phyloP scores from a whole-genome alignment of 2,329 filamentous ascomycete genomes.

The Diplocarpon rosae region DNA sequence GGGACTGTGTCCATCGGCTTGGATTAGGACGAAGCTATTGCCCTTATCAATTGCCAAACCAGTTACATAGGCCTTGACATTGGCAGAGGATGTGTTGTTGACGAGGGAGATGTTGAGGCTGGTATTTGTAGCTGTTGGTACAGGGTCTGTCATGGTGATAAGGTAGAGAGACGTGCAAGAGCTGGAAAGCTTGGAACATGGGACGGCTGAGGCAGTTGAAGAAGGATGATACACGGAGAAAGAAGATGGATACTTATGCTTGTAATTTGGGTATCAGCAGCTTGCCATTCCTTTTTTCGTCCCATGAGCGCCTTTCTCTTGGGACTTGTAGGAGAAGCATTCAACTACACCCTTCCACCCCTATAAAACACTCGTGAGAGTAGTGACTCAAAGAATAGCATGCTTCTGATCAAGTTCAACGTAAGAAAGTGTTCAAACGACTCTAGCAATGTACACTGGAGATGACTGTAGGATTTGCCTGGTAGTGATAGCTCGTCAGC shows the following conservation, averaged over 20 bases:
- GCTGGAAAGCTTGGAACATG: background rate
- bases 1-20: conserved; percentile 51
- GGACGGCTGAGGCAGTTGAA: no score
- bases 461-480: no score
- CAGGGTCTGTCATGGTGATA: background rate
- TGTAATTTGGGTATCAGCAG: no score
- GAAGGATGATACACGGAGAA: no score
- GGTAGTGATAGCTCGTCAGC: no score
- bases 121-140: background rate
- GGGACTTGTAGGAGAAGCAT: no score
- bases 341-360: no score
- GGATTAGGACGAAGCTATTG: conserved; percentile 49
- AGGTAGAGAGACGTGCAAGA: background rate
- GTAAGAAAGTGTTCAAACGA: background rate
- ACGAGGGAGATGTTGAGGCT: conserved; percentile 47
- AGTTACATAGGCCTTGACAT: conserved; percentile 59
- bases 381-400: background rate
- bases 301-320: no score
- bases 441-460: no score
- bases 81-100: conserved; percentile 52
- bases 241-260: no score
- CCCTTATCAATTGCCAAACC: conserved; percentile 49
- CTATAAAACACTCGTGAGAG: background rate
- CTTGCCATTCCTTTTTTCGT: no score
- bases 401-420: background rate